A percentile compares a stretch with the other conserved stretches of the same genome.
Evolutionary conservation across 805 yeast species (phyloP).

Genomic region (Schwanniomyces occidentalis): DNA sequence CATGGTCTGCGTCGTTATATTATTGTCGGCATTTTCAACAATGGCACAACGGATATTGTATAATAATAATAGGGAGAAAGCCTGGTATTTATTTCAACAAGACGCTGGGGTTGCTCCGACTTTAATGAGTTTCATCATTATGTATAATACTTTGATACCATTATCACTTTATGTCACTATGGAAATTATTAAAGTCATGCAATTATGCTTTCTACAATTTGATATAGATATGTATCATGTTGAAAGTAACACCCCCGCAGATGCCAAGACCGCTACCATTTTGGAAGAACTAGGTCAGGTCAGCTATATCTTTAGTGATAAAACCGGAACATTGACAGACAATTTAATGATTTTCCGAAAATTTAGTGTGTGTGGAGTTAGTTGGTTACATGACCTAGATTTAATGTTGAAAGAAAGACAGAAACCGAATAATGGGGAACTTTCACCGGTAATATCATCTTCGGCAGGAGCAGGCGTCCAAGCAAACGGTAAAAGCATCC

Average conservation of each 20-base stretch:
- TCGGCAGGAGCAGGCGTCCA: not conserved
- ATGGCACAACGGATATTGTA: slow-evolving; percentile 68
- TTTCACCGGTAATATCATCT: slow-evolving; percentile 6
- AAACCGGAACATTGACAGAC: slow-evolving; percentile 96
- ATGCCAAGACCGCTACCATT: slow-evolving; percentile 92
- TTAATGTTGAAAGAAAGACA: slow-evolving; percentile 23
- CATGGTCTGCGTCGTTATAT: slow-evolving; percentile 81
- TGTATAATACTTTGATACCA: slow-evolving; percentile 96
- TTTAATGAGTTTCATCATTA: slow-evolving; percentile 92
- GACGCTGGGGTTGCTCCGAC: slow-evolving; percentile 88
- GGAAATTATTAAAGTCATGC: slow-evolving; percentile 92
- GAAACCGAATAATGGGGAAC: slow-evolving; percentile 1
- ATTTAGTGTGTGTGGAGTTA: slow-evolving; percentile 80
- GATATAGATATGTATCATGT: slow-evolving; percentile 94
- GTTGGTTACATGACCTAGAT: slow-evolving; percentile 84
- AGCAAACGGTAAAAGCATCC: not conserved
- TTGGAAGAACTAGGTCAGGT: slow-evolving; percentile 97
- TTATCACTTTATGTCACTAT: slow-evolving; percentile 91
- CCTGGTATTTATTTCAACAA: slow-evolving; percentile 72
- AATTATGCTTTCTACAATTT: slow-evolving; percentile 75
- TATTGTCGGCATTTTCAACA: slow-evolving; percentile 75
- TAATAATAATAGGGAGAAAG: slow-evolving; percentile 36
- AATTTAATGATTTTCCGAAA: slow-evolving; percentile 91
- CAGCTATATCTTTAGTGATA: slow-evolving; percentile 90
- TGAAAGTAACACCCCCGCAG: slow-evolving; percentile 85